Base-by-base conservation (phyloP, 2,329 filamentous ascomycete species). In the Fusarium sp. region DNA sequence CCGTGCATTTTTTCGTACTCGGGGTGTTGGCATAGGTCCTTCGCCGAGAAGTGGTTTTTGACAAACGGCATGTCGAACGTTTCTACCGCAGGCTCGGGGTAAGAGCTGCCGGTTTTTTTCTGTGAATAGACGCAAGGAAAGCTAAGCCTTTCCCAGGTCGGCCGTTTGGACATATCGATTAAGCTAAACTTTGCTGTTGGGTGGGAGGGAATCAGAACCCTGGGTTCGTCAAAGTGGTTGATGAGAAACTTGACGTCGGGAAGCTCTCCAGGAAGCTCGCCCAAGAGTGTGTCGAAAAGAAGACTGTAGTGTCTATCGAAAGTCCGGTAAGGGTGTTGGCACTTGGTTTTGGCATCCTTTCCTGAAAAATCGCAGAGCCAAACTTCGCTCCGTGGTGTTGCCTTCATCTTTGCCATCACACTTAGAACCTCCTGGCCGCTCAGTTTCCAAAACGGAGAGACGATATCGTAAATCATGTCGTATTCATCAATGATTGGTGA, bases 401-500 rank as follows among this genome's bases (percentile, higher is more conserved):
- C 32, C 6, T 81, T 72, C 0, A 79, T 76, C 1, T 75, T 48
- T 6, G 59, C 45, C 73, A 86, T 83, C 1, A 76, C 67, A 4
- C 79, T 50, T 0, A 48, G 18, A 3, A 85, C 64, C 11, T 84
- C 79, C 1, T 73, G 67, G 0, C 84, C 85, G 34, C 81, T 84
- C 0, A 87, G 34, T 5, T 69, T 79, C 66, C 82, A 80, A 43
- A 88, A 86, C 0, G 86, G 87, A 0, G 78, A 76, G 1, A 89
- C 72, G 0, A 78, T 69, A 0, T 84, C 67, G 45, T 83, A 77
- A 3, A 89, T 85, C 1, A 75, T 80, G 43, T 89, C 85, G 32
- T 86, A 89, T 4, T 88, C 84, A 66, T 89, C 87, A 35, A 89
- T 87, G n/a, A 88, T 81, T 0, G 81, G 80, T 0, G 86, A 87